phyloP scores from a whole-genome alignment of 345 rosid genomes.

The Trapa incisa region DNA sequence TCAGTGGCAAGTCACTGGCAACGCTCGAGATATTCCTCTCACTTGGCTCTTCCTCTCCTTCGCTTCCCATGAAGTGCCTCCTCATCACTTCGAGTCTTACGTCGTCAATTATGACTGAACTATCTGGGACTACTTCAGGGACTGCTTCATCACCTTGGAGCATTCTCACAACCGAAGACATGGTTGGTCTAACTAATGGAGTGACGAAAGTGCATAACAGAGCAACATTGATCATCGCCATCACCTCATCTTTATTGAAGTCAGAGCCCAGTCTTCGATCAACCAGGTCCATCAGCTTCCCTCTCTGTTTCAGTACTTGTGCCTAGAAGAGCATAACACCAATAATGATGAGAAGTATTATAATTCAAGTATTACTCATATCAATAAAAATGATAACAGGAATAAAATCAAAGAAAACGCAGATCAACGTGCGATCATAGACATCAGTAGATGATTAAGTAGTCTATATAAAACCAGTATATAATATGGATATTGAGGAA shows the following conservation, averaged over 20 bases:
- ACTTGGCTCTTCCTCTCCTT: no score
- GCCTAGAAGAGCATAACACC: neutral
- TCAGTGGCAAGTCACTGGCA: neutral
- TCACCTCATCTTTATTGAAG: neutral
- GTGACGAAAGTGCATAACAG: neutral
- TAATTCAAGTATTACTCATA: neutral
- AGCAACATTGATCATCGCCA: neutral
- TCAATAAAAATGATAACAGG: neutral
- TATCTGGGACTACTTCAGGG: neutral
- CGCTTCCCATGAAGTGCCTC: no score
- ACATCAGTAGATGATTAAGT: neutral
- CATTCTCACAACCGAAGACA: conserved; percentile 4
- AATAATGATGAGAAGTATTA: neutral
- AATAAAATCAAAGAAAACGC: neutral
- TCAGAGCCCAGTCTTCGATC: conserved; percentile 2
- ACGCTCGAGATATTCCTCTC: conserved; percentile 1
- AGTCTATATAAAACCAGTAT: no score
- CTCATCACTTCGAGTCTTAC: no score
- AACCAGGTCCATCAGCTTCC: conserved; percentile 7
- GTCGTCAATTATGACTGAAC: no score
- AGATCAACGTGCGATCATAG: no score
- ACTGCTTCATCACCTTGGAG: conserved; percentile 2
- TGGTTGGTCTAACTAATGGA: neutral
- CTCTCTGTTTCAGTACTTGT: neutral
- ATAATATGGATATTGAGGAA: neutral